Evolutionary conservation across 1,284 basidiomycete genomes (phyloP), one percentile per base, ranked within the genome.

Genomic region (Leccinum griseonigrum): DNA sequence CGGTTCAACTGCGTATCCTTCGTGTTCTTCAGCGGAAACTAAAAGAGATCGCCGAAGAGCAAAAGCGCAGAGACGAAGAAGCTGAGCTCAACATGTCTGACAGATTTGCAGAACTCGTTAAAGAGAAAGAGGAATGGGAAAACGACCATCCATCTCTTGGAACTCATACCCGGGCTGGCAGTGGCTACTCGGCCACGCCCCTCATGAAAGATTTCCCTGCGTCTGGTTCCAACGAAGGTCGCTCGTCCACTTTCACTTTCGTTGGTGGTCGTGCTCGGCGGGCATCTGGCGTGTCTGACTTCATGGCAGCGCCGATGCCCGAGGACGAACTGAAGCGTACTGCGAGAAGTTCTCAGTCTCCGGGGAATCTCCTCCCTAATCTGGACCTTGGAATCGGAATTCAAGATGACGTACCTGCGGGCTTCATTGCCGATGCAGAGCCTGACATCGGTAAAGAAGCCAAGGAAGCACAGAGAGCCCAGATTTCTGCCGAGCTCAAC

Each of bases 1-100:
- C 95, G 3, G 91, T 97, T 53, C 96, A 98, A 76, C 84, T 96
- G 71, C 90, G 92, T 60, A 85, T 97, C 63, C 84, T 96, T 63
- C 84, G 85, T 62, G 81, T 92, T 48, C 86, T 97, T 28, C 87
- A 92, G 69, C 83, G 82, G 63, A 91, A 92, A 71, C 79, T 97
- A 43, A 82, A 83, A 65, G 90, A 95, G 75, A 91, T 95, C 60
- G 82, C 86, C 65, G 85, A 85, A 64, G 93, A 95, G 70, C 86
- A 90, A 66, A 85, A 83, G 64, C 85, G 85, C 60, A 83, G 83
- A 63, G 90, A 95, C 64, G 85, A 87, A 67, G 87, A 88, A 69
- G 88, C 90, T 32, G 92, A 95, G 64, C 78, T 84, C 13, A 82
- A 85, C 56, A 91, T 94, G 51, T 88, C 93, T 1, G 84, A 86